Percentiles rank a stretch among this genome's conserved stretches.
These are phyloP conservation scores for Aspergillus kassunensis DNA, from an alignment of 495 filamentous ascomycete species.

Conservation along the genomic window DNA sequence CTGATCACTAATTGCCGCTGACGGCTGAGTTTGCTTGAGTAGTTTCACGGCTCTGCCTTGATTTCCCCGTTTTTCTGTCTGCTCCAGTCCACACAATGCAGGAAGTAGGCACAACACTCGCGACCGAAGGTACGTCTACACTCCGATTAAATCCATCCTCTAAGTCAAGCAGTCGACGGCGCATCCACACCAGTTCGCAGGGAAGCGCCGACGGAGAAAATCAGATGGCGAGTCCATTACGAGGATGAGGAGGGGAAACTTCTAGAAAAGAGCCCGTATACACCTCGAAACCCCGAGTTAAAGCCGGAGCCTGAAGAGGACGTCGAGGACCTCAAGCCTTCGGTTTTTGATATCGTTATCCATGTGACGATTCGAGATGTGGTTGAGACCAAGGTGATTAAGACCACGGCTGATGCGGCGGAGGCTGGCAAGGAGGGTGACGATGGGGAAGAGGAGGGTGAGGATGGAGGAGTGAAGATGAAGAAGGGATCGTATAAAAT, in stretches of 20 bases:
- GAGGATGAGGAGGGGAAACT: neutral
- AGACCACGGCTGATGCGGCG: neutral
- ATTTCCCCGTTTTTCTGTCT: too few species aligned
- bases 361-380: neutral
- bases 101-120: too few species aligned
- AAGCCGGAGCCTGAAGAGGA: neutral
- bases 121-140: too few species aligned
- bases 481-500: neutral
- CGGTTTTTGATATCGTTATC: neutral
- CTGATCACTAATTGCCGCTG: too few species aligned
- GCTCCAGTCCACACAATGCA: too few species aligned
- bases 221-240: neutral
- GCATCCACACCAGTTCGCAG: neutral
- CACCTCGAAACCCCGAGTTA: neutral
- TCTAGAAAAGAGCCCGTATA: neutral
- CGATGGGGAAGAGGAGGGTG: neutral
- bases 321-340: neutral
- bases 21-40: too few species aligned
- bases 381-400: neutral
- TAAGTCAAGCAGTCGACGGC: neutral
- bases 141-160: neutral
- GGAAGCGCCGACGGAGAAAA: neutral
- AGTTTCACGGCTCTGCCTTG: too few species aligned
- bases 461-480: neutral
- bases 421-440: neutral